Base-by-base conservation (phyloP, 345 rosid genomes). In the Geranium rotundifolium region DNA sequence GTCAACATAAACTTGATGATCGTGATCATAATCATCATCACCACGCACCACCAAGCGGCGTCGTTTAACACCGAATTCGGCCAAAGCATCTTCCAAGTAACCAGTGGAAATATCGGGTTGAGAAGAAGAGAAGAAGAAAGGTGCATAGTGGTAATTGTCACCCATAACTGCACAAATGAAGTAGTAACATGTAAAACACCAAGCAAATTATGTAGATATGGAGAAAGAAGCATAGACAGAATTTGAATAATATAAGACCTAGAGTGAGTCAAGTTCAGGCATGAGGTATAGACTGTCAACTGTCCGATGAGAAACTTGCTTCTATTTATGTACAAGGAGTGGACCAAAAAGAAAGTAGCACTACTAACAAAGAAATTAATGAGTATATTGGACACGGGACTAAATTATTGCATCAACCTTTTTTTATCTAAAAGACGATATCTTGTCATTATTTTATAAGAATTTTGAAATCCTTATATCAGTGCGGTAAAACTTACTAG, bases 51-150 rank as follows among this genome's bases (percentile, higher is more conserved):
- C 41, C 74, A 89, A 67, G 30, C 95, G 85, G 62, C 90, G 73
- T 56, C 89, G 77, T 78, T 89, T 91, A 63, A 87, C 81, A n/a
- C 71, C 73, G 49, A 80, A 83, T 71, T 85, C 89, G 3, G 84
- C 70, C 65, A 91, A 67, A 27, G 95, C 98, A 63, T 91, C 98
- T 70, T 91, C 89, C 17, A 91, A 80, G 61, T 91, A 91, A 37
- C 98, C 98, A 58, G 95, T 81, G 16, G 98, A 89, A n/a, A 81
- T 73, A 68, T 84, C 90, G 17, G 34, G 37, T 55, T 80, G 70
- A 56, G 76, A 75, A 2, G 79, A 59, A 15, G 81, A 79, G 67
- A 84, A 75, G 61, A 79, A 73, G 18, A 73, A 72, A 0, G 77
- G 41, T 10, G 70, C 56, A 50, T 27, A 37, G 6, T 54, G 19